These are phyloP conservation scores for Rhizophora mangle DNA, from an alignment of 345 rosid genomes.

Conservation along the genomic window DNA sequence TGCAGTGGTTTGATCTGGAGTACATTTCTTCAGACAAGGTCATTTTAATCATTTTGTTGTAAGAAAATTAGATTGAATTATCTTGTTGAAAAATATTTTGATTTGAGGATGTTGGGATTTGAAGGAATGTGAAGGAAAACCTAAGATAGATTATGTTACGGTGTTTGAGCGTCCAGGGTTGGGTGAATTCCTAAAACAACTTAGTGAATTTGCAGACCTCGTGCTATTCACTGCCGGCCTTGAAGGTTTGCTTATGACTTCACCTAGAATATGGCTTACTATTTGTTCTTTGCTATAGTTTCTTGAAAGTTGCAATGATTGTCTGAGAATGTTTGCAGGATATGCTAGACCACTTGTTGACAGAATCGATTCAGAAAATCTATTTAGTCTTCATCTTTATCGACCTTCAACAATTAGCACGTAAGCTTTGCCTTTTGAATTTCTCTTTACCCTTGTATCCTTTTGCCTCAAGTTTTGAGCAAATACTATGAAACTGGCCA, in stretches of 20 bases:
- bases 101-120: slow-evolving; percentile 24
- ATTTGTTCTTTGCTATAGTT: not conserved
- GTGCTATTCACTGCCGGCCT: slow-evolving; percentile 91
- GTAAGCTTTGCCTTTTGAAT: slow-evolving; percentile 42
- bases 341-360: slow-evolving; percentile 97
- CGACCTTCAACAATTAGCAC: slow-evolving; percentile 94
- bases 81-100: slow-evolving; percentile 14
- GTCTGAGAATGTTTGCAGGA: slow-evolving; percentile 42
- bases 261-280: not conserved
- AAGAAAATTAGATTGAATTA: not conserved
- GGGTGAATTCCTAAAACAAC: slow-evolving; percentile 65
- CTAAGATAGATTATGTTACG: slow-evolving; percentile 71
- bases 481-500: not conserved
- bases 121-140: slow-evolving; percentile 78
- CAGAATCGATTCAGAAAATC: slow-evolving; percentile 64
- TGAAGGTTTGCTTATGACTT: slow-evolving; percentile 58
- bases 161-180: slow-evolving; percentile 96
- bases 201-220: slow-evolving; percentile 78
- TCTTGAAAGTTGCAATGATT: slow-evolving; percentile 4
- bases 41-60: not conserved
- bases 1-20: slow-evolving; percentile 29
- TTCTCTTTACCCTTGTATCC: slow-evolving; percentile 6
- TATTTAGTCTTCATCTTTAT: slow-evolving; percentile 69
- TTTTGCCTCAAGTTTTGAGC: not conserved
- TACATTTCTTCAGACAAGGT: slow-evolving; percentile 24